Percentiles rank a stretch among this genome's conserved stretches.
Conservation (phyloP, 495 filamentous ascomycete genomes). For the Neurospora sublineolata region DNA sequence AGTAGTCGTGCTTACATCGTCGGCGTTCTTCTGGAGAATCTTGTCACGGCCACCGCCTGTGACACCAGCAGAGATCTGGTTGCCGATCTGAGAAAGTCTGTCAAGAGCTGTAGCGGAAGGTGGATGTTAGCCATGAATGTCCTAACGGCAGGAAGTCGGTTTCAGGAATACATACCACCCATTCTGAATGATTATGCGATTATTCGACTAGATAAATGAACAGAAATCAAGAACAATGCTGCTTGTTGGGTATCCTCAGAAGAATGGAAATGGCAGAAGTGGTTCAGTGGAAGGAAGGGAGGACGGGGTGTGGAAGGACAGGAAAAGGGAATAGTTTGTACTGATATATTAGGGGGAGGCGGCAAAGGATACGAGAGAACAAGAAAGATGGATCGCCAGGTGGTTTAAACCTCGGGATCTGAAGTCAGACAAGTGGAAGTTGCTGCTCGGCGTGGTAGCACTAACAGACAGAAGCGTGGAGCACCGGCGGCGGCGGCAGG, state of each 20-base stretch:
- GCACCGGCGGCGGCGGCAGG: constrained; percentile 10
- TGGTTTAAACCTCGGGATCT: not conserved
- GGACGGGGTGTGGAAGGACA: not conserved
- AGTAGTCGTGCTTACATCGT: constrained; percentile 31
- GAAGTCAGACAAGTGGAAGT: not conserved
- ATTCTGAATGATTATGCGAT: constrained; percentile 12
- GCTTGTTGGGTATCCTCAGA: not conserved
- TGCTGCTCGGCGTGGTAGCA: not conserved
- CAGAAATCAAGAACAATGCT: not conserved
- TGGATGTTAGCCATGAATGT: constrained; percentile 3
- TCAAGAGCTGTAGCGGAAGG: constrained; percentile 25
- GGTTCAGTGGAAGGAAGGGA: not conserved
- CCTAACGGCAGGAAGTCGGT: not conserved
- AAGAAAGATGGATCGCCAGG: not conserved
- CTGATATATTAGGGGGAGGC: not conserved
- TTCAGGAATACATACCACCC: constrained; percentile 18
- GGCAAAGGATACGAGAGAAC: not conserved
- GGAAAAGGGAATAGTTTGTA: not conserved
- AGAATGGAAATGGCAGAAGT: not conserved
- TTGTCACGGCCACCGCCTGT: constrained; percentile 30
- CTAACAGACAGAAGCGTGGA: not conserved
- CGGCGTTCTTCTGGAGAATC: constrained; percentile 39
- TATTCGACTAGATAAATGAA: not conserved
- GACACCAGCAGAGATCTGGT: constrained; percentile 31
- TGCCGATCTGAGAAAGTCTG: constrained; percentile 33